Evolutionary conservation across 2,329 filamentous ascomycete genomes (phyloP).

Genomic region (Penicillium sp.): DNA sequence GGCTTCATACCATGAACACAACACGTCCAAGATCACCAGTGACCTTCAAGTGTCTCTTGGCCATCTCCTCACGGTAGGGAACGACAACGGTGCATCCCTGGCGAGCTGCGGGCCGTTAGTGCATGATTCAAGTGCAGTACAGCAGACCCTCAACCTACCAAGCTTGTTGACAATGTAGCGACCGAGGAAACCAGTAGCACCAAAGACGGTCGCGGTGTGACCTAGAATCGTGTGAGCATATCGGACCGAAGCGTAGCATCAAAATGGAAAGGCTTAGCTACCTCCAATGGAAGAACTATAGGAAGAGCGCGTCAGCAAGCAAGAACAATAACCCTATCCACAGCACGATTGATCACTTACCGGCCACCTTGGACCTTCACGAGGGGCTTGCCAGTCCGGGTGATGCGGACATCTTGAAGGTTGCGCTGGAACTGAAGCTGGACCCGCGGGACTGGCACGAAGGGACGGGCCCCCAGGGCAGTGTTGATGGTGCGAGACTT

Average conservation of each 20-base stretch:
- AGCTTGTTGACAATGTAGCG: slow-evolving; percentile 97
- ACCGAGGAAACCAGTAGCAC: slow-evolving; percentile 91
- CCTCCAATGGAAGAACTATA: slow-evolving; percentile 80
- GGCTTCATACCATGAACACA: slow-evolving; percentile 67
- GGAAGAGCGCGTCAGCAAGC: slow-evolving; percentile 24
- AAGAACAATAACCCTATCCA: neutral
- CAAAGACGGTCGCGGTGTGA: slow-evolving; percentile 96
- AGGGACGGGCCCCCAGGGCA: slow-evolving; percentile 41
- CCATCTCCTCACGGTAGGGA: slow-evolving; percentile 95
- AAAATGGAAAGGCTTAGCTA: slow-evolving; percentile 45
- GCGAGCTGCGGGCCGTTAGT: slow-evolving; percentile 61
- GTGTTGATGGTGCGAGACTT: slow-evolving; percentile 47
- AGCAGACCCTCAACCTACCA: slow-evolving; percentile 52
- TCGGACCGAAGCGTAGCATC: slow-evolving; percentile 16
- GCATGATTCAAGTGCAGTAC: slow-evolving; percentile 3
- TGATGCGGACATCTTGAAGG: slow-evolving; percentile 84
- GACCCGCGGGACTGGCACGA: slow-evolving; percentile 38
- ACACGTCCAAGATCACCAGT: slow-evolving; percentile 91
- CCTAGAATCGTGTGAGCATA: slow-evolving; percentile 55
- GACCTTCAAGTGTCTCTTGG: slow-evolving; percentile 93
- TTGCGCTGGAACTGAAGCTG: slow-evolving; percentile 47
- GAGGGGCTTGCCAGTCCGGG: slow-evolving; percentile 93
- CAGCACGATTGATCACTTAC: slow-evolving; percentile 52
- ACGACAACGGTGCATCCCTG: slow-evolving; percentile 93
- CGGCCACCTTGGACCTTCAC: slow-evolving; percentile 85